phyloP scores from a whole-genome alignment of 2,329 filamentous ascomycete genomes.

The Neoascochyta sp. region DNA sequence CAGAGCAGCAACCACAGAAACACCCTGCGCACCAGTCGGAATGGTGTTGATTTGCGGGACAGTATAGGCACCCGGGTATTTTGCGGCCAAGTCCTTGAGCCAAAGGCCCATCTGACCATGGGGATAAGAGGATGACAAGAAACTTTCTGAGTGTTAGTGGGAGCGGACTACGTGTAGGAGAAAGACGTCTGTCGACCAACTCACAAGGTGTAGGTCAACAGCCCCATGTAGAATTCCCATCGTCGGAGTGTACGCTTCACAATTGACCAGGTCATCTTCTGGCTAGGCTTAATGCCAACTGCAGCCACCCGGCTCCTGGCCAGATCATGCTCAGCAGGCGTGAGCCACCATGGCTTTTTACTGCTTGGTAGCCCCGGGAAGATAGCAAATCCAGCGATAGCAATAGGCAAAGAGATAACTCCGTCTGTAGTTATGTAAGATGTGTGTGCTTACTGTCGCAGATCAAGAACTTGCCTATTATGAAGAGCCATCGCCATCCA shows the following conservation, averaged over 20 bases:
- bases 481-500: conserved; percentile 54
- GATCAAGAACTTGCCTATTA: conserved; percentile 42
- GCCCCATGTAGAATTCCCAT: conserved; percentile 54
- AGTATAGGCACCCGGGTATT: conserved; percentile 38
- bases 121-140: conserved; percentile 43
- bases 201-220: conserved; percentile 48
- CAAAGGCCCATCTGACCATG: conserved; percentile 51
- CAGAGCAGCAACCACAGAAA: conserved; percentile 49
- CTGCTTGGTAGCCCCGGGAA: conserved; percentile 52
- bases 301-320: conserved; percentile 28
- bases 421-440: conserved; percentile 38
- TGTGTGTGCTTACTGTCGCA: not conserved
- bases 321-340: conserved; percentile 29
- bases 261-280: conserved; percentile 43
- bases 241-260: conserved; percentile 46
- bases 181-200: too few species aligned
- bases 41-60: conserved; percentile 51
- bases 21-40: conserved; percentile 49
- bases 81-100: conserved; percentile 47
- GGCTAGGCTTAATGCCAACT: conserved; percentile 36
- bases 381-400: conserved; percentile 53
- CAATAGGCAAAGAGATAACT: conserved; percentile 55
- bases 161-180: too few species aligned
- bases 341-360: conserved; percentile 51
- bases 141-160: too few species aligned